Evolutionary conservation across 2,329 filamentous ascomycete genomes (phyloP), one percentile per base, ranked within the genome.

Genomic region (Penicillium crustosum): DNA sequence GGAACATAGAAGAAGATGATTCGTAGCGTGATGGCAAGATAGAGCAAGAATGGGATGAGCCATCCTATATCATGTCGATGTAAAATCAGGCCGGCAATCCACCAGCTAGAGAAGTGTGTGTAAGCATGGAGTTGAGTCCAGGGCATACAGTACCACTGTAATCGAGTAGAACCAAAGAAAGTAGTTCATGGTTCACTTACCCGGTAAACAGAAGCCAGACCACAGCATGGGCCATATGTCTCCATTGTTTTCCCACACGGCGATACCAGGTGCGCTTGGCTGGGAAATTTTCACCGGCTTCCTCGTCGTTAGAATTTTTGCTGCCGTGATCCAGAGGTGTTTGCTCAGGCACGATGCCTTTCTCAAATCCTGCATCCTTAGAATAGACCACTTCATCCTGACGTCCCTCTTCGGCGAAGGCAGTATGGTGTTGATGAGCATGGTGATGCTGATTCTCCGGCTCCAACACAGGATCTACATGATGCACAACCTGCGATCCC

Each of bases 1-100:
- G 90, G 87, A 3, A 93, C 77, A 70, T 91, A 86, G 75, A 90
- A 85, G 71, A 88, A 89, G 70, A 95, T 63, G 49, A 96, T 73
- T 35, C 92, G 88, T 50, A 94, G 78, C 12, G 84, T 85, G 66
- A 95, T 86, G 64, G 80, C 82, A 45, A 96, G 83, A 81, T 88
- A 96, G 47, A 96, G 71, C 50, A 96, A 81, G 76, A 95, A 94
- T 0, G 92, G 91, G 49, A 93, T 84, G 56, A 95, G 76, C 91
- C 91, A 96, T 69, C 90, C 91, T 75, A 83, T 81, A 68, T 91
- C 86, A 58, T 88, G 66, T 58, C 85, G 85, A 72, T 93, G 90
- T 53, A 91, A 79, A 58, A 92, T 80, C 48, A 93, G 78, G 54
- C 87, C 85, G 7, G 88, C 86, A 63, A 93, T 88, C 89, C 89